Conservation (phyloP, 176 grass and related monocot genomes). For the Ampelocalamus luodianensis region DNA sequence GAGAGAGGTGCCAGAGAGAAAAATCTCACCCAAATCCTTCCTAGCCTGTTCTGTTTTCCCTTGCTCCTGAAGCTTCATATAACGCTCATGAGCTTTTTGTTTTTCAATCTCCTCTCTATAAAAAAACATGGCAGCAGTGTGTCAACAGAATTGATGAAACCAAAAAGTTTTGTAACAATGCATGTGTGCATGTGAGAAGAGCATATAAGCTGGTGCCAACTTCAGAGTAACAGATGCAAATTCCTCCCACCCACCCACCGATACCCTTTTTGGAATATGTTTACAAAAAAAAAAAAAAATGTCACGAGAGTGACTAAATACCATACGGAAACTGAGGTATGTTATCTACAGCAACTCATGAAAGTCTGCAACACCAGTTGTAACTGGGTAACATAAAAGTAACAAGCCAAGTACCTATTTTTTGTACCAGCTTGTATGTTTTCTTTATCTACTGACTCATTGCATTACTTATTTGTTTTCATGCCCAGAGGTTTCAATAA, state of each 20-base stretch:
- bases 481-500: not conserved
- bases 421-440: not conserved
- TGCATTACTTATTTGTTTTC: not conserved
- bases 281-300: not conserved
- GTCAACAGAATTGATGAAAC: not conserved
- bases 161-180: not conserved
- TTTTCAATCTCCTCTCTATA: conserved; percentile 95
- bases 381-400: not conserved
- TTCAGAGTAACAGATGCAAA: not conserved
- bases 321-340: not conserved
- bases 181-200: not conserved
- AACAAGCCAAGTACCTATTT: not conserved
- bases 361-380: not conserved
- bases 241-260: not conserved
- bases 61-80: conserved; percentile 99
- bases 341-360: conserved; percentile 11
- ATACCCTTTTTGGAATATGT: not conserved
- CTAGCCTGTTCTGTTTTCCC: conserved; percentile 93
- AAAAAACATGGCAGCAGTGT: conserved; percentile 25
- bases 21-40: conserved; percentile 91
- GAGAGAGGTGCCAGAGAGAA: conserved; percentile 20
- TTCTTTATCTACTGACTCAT: not conserved
- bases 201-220: not conserved
- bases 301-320: not conserved
- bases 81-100: conserved; percentile 93